A percentile compares a stretch with the other conserved stretches of the same genome.
phyloP scores from a whole-genome alignment of 2,329 filamentous ascomycete genomes.

The Helicocarpus griseus region DNA sequence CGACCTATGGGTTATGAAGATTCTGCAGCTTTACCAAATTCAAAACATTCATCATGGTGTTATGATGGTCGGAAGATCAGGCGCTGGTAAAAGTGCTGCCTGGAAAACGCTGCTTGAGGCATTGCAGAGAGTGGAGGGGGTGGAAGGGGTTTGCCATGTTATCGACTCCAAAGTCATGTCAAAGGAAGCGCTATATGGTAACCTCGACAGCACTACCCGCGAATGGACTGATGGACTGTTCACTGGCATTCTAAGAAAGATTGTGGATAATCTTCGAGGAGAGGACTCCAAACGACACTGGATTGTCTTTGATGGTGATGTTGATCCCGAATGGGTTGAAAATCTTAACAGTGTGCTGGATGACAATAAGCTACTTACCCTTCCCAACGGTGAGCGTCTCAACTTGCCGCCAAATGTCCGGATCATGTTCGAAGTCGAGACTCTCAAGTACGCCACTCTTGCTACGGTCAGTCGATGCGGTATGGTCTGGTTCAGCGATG shows the following conservation, averaged over 20 bases:
- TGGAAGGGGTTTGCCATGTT: conserved; percentile 92
- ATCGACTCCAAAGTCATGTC: conserved; percentile 99
- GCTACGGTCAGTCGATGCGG: conserved; percentile 99
- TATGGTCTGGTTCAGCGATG: conserved; percentile 99
- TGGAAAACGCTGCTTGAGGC: conserved; percentile 92
- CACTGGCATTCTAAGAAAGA: conserved; percentile 94
- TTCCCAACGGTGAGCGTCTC: conserved; percentile 96
- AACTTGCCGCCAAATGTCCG: conserved; percentile 90
- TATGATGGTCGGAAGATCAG: conserved; percentile 99
- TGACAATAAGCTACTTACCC: conserved; percentile 93
- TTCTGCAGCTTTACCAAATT: conserved; percentile 94
- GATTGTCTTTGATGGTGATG: conserved; percentile 98
- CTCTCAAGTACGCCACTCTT: conserved; percentile 89
- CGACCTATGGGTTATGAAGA: conserved; percentile 95
- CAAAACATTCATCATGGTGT: conserved; percentile 97
- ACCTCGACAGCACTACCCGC: conserved; percentile 86
- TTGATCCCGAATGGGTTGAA: conserved; percentile 99
- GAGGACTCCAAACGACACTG: conserved; percentile 96
- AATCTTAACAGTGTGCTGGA: conserved; percentile 99
- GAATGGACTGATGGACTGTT: conserved; percentile 99
- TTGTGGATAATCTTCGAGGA: conserved; percentile 95
- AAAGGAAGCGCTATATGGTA: conserved; percentile 94
- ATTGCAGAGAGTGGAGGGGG: conserved; percentile 76
- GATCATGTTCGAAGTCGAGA: conserved; percentile 99
- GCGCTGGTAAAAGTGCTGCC: conserved; percentile 90